Evolutionary conservation across 805 yeast genomes (phyloP).

Genomic region (Lipomyces mesembrius): DNA sequence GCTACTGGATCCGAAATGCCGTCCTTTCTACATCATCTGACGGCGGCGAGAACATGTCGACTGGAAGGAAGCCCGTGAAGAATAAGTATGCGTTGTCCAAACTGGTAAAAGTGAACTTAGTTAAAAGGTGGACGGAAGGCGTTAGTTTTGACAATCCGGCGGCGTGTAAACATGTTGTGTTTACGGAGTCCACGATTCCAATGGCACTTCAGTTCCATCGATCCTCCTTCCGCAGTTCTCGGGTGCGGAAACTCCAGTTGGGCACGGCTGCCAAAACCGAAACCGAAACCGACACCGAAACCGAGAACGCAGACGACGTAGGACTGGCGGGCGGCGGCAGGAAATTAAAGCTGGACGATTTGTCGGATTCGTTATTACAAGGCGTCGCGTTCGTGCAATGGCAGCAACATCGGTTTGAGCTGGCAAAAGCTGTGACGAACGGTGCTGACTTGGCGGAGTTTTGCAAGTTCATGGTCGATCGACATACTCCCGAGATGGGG

Average conservation of each 20-base stretch:
- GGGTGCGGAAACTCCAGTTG: background rate
- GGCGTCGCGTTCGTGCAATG: constrained; percentile 53
- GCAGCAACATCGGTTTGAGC: constrained; percentile 42
- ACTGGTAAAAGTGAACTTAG: constrained; percentile 16
- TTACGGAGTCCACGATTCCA: constrained; percentile 12
- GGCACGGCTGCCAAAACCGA: background rate
- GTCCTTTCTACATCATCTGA: background rate
- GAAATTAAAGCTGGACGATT: constrained; percentile 57
- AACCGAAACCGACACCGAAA: background rate
- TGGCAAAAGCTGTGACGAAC: constrained; percentile 10
- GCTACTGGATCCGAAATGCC: constrained; percentile 14
- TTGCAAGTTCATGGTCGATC: background rate
- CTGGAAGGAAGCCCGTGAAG: background rate
- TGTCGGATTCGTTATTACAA: constrained; percentile 62
- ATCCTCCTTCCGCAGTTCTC: background rate
- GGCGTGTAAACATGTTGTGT: constrained; percentile 13
- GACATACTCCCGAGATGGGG: background rate
- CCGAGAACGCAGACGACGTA: background rate
- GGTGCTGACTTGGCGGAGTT: constrained; percentile 14
- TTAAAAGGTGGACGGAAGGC: constrained; percentile 15
- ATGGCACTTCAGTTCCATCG: constrained; percentile 9
- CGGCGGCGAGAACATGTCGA: background rate
- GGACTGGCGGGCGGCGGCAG: background rate
- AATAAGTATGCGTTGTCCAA: constrained; percentile 15
- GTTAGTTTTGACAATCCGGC: constrained; percentile 7